Evolutionary conservation across 176 grass and related monocot species (phyloP).

Genomic region (Cenchrus fungigraminus): DNA sequence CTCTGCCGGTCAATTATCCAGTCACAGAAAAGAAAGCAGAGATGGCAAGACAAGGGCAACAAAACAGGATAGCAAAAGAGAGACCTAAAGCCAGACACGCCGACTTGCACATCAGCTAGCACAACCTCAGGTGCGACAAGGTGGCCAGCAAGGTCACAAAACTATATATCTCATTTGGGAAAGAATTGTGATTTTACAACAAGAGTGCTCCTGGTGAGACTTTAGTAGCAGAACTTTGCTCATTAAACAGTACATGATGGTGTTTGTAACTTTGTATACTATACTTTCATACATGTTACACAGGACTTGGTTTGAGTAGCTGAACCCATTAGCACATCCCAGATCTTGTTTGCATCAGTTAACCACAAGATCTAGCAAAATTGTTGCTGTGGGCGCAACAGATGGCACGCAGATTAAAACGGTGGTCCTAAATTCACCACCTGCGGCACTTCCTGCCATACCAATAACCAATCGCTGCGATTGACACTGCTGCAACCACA

Average conservation of each 20-base stretch:
- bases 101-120: too few species aligned
- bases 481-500: slow-evolving; percentile 55
- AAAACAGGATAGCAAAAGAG: too few species aligned
- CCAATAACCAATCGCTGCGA: slow-evolving; percentile 81
- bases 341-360: slow-evolving; percentile 1
- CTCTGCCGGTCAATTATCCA: too few species aligned
- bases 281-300: slow-evolving; percentile 34
- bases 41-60: too few species aligned
- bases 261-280: slow-evolving; percentile 31
- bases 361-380: neutral
- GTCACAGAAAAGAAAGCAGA: too few species aligned
- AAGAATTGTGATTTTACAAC: slow-evolving; percentile 16
- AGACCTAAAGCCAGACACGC: too few species aligned
- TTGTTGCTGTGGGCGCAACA: neutral
- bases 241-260: slow-evolving; percentile 13
- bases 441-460: slow-evolving; percentile 62
- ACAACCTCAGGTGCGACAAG: too few species aligned
- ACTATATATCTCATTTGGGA: slow-evolving; percentile 1
- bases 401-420: neutral
- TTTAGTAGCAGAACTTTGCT: neutral
- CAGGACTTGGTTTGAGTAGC: slow-evolving; percentile 2
- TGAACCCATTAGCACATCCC: neutral
- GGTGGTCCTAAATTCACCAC: slow-evolving; percentile 41
- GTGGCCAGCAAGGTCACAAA: neutral
- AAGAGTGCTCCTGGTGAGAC: neutral